These are phyloP conservation scores for Colletotrichum sp. DNA, from an alignment of 2,329 filamentous ascomycete species.

Conservation along the genomic window DNA sequence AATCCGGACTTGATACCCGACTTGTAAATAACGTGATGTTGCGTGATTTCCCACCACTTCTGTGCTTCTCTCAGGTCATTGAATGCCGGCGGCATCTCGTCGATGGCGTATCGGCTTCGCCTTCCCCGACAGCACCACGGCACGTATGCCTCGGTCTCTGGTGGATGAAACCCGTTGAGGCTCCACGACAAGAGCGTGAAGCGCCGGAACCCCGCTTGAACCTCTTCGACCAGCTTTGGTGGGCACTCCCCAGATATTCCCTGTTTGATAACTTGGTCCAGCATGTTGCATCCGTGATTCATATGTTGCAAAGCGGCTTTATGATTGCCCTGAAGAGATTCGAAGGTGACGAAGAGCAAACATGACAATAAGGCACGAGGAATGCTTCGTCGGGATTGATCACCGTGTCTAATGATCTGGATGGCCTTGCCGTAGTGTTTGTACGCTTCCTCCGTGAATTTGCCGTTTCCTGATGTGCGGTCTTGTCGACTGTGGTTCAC, in stretches of 20 bases:
- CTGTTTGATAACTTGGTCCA: background rate
- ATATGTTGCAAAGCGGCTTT: slow-evolving; percentile 43
- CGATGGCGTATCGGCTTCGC: slow-evolving; percentile 2
- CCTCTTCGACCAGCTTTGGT: background rate
- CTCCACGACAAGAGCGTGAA: slow-evolving; percentile 4
- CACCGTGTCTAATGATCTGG: slow-evolving; percentile 36
- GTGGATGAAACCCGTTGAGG: background rate
- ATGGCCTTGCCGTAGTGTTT: slow-evolving; percentile 45
- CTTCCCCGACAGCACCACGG: slow-evolving; percentile 13
- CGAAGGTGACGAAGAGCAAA: slow-evolving; percentile 45
- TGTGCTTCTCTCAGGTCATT: background rate
- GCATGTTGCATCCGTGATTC: slow-evolving; percentile 32
- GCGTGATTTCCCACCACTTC: slow-evolving; percentile 2
- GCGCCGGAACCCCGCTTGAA: background rate
- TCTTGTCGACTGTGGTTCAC: slow-evolving; percentile 33
- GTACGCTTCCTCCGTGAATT: slow-evolving; percentile 28
- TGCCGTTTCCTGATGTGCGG: background rate
- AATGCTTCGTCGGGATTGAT: slow-evolving; percentile 35
- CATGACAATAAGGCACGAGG: slow-evolving; percentile 41
- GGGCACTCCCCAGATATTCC: background rate
- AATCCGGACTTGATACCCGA: background rate
- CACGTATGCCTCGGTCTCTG: background rate
- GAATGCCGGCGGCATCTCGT: slow-evolving; percentile 1
- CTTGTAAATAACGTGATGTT: slow-evolving; percentile 3
- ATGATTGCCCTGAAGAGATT: slow-evolving; percentile 41